A percentile compares a stretch with the other conserved stretches of the same genome.
Evolutionary conservation across 2,329 filamentous ascomycete species (phyloP).

Genomic region (Penicillium sp.): DNA sequence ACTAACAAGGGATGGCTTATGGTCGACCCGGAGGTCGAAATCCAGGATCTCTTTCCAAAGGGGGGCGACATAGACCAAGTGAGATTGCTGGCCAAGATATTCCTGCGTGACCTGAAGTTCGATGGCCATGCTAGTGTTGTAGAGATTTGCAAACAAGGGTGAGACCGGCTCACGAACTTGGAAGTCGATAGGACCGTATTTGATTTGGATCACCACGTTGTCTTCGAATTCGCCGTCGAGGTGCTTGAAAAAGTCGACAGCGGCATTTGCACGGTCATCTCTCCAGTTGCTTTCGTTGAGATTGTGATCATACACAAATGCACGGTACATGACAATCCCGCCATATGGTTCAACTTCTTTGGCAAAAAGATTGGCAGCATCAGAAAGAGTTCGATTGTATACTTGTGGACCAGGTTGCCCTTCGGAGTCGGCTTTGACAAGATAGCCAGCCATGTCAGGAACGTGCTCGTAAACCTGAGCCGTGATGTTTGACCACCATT

Average conservation of each 20-base stretch:
- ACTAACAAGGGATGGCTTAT: slow-evolving; percentile 56
- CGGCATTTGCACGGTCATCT: slow-evolving; percentile 69
- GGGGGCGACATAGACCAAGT: slow-evolving; percentile 68
- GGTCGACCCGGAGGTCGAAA: slow-evolving; percentile 66
- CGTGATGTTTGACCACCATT: slow-evolving; percentile 65
- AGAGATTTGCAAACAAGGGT: slow-evolving; percentile 62
- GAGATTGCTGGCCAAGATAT: slow-evolving; percentile 70
- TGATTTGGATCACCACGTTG: slow-evolving; percentile 73
- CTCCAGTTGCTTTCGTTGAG: slow-evolving; percentile 63
- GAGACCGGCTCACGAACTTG: slow-evolving; percentile 69
- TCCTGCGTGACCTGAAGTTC: slow-evolving; percentile 70
- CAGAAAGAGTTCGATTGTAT: slow-evolving; percentile 69
- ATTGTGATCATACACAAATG: slow-evolving; percentile 68
- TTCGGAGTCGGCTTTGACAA: slow-evolving; percentile 73
- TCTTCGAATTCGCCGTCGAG: slow-evolving; percentile 68
- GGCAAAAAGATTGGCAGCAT: slow-evolving; percentile 71
- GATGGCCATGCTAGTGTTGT: slow-evolving; percentile 55
- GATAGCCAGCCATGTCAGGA: slow-evolving; percentile 68
- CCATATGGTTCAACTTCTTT: slow-evolving; percentile 58
- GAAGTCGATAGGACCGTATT: slow-evolving; percentile 74
- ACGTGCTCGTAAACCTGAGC: slow-evolving; percentile 61
- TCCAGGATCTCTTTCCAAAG: slow-evolving; percentile 70
- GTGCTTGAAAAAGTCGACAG: slow-evolving; percentile 66
- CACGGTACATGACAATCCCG: slow-evolving; percentile 69
- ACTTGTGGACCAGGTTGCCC: slow-evolving; percentile 70